Evolutionary conservation across 345 rosid species (phyloP), one percentile per base, ranked within the genome.

Genomic region (Salix brachista): DNA sequence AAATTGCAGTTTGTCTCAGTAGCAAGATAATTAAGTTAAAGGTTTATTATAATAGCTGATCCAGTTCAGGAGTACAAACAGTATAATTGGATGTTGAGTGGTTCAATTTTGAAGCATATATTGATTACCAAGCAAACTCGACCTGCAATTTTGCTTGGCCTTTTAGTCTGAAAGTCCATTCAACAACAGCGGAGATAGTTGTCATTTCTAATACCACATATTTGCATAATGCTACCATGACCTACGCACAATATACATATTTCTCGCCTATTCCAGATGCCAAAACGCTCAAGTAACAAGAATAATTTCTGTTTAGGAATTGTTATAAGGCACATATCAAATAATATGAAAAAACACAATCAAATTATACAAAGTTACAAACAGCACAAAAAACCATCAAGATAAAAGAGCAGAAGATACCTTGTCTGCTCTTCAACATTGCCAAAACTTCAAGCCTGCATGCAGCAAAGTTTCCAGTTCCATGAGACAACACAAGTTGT

Each of bases 381-480:
- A 23, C 23, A 78, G 23, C 65, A 65, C 10, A 75, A 50, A n/a
- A 66, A 56, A 16, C 16, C 70, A 68, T 66, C 30, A 80, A 14
- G 50, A 64, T 4, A 65, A 61, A 56, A 17, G 44, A 39, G 56
- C 48, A 65, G 30, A 56, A 44, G 37, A 30, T 77, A 87, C 89
- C 89, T 75, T 78, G 69, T 73, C 65, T 79, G 34, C 76, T 76
- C 75, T 74, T 79, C 77, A 84, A 85, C 80, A 83, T 72, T 65
- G 80, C 76, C 67, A 74, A 69, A 74, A 85, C 85, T 71, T 79
- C 85, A 67, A 50, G 77, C 81, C 80, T 83, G 79, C 89, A 87
- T n/a, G 80, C 82, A 21, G 87, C 74, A 70, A 80, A 83, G 83
- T 87, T 84, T 54, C 89, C 89, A 77, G 84, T 72, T 62, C 86